phyloP scores from a whole-genome alignment of 192 early-diverging fungal genomes.

The Radiomyces spectabilis region DNA sequence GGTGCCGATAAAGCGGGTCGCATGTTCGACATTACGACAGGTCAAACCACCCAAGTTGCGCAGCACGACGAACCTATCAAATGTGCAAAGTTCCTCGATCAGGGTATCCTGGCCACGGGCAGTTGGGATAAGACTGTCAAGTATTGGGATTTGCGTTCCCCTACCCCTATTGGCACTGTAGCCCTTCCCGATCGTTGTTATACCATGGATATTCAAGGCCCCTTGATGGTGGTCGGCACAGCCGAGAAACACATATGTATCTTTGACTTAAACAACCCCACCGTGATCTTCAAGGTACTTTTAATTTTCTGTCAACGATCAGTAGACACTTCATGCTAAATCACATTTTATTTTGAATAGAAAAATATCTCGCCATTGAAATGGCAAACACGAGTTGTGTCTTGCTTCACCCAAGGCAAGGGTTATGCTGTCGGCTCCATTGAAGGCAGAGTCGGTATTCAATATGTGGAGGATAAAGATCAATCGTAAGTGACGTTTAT shows the following conservation, averaged over 20 bases:
- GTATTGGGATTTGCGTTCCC: constrained; percentile 91
- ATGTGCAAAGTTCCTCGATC: constrained; percentile 72
- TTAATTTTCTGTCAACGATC: neutral
- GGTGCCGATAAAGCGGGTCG: constrained; percentile 86
- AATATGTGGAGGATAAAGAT: constrained; percentile 85
- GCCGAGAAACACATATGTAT: constrained; percentile 81
- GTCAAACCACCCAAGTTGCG: constrained; percentile 77
- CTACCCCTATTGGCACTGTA: constrained; percentile 64
- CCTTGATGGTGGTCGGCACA: constrained; percentile 85
- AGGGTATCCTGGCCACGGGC: constrained; percentile 73
- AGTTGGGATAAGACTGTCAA: constrained; percentile 96
- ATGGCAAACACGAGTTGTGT: constrained; percentile 76
- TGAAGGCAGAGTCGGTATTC: constrained; percentile 90
- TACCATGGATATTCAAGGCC: constrained; percentile 75
- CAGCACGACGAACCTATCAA: constrained; percentile 87
- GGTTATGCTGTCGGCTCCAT: constrained; percentile 91
- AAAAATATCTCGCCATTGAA: constrained; percentile 57
- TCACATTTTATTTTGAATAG: neutral
- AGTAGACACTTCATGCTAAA: neutral
- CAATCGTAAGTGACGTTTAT: constrained; percentile 23
- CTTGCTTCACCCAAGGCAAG: constrained; percentile 69
- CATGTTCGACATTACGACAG: constrained; percentile 77
- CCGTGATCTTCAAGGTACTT: constrained; percentile 58
- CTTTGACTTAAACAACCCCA: constrained; percentile 77
- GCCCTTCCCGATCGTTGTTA: constrained; percentile 84